These are phyloP conservation scores for Blastocystis sp. DNA, from an alignment of 352 stramenopile species.

Conservation along the genomic window DNA sequence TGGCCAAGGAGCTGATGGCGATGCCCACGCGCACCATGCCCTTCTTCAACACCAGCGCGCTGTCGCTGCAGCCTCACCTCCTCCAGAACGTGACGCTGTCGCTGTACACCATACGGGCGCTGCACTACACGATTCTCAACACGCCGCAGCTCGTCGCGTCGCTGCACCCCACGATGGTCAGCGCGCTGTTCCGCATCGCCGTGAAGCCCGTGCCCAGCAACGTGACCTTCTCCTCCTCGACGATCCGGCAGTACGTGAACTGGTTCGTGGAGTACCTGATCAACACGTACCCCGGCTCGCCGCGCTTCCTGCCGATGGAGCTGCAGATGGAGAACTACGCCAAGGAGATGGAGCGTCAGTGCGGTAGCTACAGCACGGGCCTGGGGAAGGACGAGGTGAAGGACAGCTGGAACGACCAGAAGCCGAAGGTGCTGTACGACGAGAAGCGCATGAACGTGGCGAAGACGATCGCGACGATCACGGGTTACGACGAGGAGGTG, in stretches of 20 bases:
- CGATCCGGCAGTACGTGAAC: slow-evolving; percentile 57
- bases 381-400: slow-evolving; percentile 23
- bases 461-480: slow-evolving; percentile 56
- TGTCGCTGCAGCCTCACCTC: background rate
- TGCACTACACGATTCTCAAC: slow-evolving; percentile 19
- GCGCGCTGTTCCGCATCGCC: background rate
- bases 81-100: slow-evolving; percentile 11
- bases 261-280: slow-evolving; percentile 73
- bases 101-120: slow-evolving; percentile 7
- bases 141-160: slow-evolving; percentile 18
- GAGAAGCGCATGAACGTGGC: slow-evolving; percentile 33
- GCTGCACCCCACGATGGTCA: background rate
- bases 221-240: background rate
- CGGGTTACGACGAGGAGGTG: slow-evolving; percentile 24
- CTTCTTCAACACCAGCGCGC: slow-evolving; percentile 41
- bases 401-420: slow-evolving; percentile 2
- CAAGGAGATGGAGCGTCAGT: background rate
- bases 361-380: background rate
- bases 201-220: slow-evolving; percentile 38
- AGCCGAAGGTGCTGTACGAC: slow-evolving; percentile 7
- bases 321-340: slow-evolving; percentile 4
- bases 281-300: slow-evolving; percentile 70
- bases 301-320: slow-evolving; percentile 65
- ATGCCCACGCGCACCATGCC: slow-evolving; percentile 33
- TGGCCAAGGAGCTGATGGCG: slow-evolving; percentile 3